Percentiles rank a stretch among this genome's conserved stretches.
These are phyloP conservation scores for Hebeloma cylindrosporum DNA, from an alignment of 768 basidiomycete species.

Conservation along the genomic window DNA sequence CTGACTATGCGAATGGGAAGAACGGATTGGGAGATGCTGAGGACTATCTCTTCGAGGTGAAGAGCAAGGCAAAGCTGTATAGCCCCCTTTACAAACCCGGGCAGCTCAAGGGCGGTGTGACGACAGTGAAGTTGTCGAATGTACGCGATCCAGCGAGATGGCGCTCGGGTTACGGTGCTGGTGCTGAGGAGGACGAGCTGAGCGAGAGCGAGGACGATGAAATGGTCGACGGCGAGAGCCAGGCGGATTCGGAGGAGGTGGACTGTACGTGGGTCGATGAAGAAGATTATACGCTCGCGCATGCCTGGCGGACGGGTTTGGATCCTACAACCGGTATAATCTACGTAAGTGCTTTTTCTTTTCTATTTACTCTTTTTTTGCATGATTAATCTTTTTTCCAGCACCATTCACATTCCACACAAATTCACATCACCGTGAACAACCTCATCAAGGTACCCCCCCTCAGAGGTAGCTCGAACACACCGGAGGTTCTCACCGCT, in stretches of 20 bases:
- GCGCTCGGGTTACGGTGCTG: conserved; percentile 18
- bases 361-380: neutral
- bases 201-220: conserved; percentile 30
- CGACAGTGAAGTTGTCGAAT: conserved; percentile 52
- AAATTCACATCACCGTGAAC: conserved; percentile 66
- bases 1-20: conserved; percentile 15
- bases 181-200: conserved; percentile 26
- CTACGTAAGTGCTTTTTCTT: conserved; percentile 49
- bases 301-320: conserved; percentile 56
- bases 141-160: conserved; percentile 52
- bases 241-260: conserved; percentile 37
- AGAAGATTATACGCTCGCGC: conserved; percentile 59
- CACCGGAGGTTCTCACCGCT: conserved; percentile 60
- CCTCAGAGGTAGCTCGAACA: conserved; percentile 60
- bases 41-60: conserved; percentile 63
- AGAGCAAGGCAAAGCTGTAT: conserved; percentile 45
- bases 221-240: conserved; percentile 31
- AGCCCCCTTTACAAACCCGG: conserved; percentile 43
- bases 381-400: conserved; percentile 25
- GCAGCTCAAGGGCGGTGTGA: conserved; percentile 50
- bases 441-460: conserved; percentile 43
- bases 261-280: conserved; percentile 72
- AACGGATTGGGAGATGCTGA: conserved; percentile 32
- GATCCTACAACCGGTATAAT: conserved; percentile 49
- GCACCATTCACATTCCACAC: conserved; percentile 52